A percentile compares a stretch with the other conserved stretches of the same genome.
Evolutionary conservation across 345 rosid genomes (phyloP).

Genomic region (Populus euphratica): DNA sequence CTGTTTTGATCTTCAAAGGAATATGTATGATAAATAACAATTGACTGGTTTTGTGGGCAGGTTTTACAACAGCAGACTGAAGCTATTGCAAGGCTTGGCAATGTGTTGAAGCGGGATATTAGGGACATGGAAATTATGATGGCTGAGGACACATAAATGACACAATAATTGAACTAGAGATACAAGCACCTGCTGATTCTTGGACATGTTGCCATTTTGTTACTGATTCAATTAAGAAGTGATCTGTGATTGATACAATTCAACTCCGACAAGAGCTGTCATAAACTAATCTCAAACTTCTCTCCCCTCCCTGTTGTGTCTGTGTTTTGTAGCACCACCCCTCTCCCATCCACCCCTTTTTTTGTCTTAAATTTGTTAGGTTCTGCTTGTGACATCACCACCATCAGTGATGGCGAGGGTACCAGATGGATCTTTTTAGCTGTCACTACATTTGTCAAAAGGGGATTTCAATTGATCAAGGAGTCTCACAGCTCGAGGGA

Average conservation of each 20-base stretch:
- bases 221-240: not conserved
- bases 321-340: not conserved
- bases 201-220: not conserved
- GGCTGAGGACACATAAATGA: slow-evolving; percentile 71
- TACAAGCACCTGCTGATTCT: not conserved
- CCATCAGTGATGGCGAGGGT: not conserved
- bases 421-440: not conserved
- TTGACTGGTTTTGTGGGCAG: slow-evolving; percentile 1
- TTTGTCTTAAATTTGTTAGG: not conserved
- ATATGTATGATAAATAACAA: not conserved
- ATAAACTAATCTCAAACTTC: not conserved
- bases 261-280: not conserved
- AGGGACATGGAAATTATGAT: slow-evolving; percentile 83
- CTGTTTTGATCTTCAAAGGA: not conserved
- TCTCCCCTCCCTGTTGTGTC: not conserved
- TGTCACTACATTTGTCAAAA: not conserved
- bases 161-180: slow-evolving; percentile 32
- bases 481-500: not conserved
- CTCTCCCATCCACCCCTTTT: not conserved
- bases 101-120: slow-evolving; percentile 73
- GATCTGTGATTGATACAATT: not conserved
- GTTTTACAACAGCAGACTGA: slow-evolving; percentile 90
- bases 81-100: slow-evolving; percentile 81
- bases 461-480: not conserved
- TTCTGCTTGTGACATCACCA: not conserved